These are phyloP conservation scores for Solanum etuberosum DNA, from an alignment of 257 asterid genomes.

Conservation along the genomic window DNA sequence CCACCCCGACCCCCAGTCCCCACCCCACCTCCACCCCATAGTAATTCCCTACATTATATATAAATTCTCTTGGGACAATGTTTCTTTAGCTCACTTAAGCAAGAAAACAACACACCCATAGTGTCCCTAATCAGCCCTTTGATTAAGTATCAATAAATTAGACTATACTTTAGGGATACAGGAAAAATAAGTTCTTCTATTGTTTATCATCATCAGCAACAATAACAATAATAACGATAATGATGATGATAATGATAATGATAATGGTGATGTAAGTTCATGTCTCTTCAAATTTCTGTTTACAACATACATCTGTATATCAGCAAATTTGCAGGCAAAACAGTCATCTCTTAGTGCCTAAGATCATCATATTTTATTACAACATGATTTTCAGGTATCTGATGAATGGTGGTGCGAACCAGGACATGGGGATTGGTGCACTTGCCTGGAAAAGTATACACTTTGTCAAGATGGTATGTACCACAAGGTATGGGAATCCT, in stretches of 20 bases:
- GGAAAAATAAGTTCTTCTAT: background rate
- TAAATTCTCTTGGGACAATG: background rate
- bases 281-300: background rate
- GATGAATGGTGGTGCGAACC: constrained; percentile 96
- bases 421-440: constrained; percentile 98
- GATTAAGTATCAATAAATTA: background rate
- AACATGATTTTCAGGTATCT: constrained; percentile 43
- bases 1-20: background rate
- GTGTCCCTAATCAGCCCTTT: background rate
- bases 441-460: constrained; percentile 84
- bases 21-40: background rate
- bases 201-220: background rate
- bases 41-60: background rate
- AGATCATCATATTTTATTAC: background rate
- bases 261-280: background rate
- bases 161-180: background rate
- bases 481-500: constrained; percentile 60
- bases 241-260: background rate
- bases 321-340: background rate
- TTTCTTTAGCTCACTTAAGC: background rate
- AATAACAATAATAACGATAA: background rate
- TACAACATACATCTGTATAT: background rate
- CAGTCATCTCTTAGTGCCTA: background rate
- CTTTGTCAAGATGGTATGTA: constrained; percentile 87
- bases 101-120: background rate